phyloP scores from a whole-genome alignment of 169 alveolate species.

The Eimeria falciformis region DNA sequence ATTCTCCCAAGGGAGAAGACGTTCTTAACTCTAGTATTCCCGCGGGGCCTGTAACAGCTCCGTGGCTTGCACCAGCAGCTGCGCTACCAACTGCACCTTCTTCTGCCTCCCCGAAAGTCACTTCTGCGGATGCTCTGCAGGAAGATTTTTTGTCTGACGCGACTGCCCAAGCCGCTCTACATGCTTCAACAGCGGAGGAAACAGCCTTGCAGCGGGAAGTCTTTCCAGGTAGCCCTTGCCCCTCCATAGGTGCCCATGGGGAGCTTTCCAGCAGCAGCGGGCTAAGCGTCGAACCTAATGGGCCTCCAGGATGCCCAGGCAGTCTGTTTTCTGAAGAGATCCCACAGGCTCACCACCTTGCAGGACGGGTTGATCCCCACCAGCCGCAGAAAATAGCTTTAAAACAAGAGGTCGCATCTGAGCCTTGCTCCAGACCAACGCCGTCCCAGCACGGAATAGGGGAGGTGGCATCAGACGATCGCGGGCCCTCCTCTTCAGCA shows the following conservation, averaged over 20 bases:
- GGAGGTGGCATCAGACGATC: background rate
- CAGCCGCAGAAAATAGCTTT: background rate
- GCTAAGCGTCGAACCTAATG: background rate
- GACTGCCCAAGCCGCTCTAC: background rate
- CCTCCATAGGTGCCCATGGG: background rate
- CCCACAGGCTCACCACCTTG: background rate
- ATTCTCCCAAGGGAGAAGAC: no score
- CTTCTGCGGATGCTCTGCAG: background rate
- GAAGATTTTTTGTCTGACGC: background rate
- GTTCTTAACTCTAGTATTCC: no score
- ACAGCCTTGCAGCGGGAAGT: background rate
- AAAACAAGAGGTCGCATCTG: background rate
- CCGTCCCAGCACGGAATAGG: background rate
- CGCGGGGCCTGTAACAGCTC: background rate
- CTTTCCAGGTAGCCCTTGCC: background rate
- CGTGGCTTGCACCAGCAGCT: background rate
- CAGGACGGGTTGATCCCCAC: background rate
- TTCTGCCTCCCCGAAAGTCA: slow-evolving; percentile 3
- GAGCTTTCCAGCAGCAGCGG: background rate
- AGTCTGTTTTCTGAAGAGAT: background rate
- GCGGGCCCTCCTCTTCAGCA: background rate
- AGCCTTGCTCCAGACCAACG: background rate
- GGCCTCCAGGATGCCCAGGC: background rate
- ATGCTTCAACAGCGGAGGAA: background rate
- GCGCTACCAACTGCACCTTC: background rate